Conservation (phyloP, 805 yeast genomes). For the Pichia cephalocereana region DNA sequence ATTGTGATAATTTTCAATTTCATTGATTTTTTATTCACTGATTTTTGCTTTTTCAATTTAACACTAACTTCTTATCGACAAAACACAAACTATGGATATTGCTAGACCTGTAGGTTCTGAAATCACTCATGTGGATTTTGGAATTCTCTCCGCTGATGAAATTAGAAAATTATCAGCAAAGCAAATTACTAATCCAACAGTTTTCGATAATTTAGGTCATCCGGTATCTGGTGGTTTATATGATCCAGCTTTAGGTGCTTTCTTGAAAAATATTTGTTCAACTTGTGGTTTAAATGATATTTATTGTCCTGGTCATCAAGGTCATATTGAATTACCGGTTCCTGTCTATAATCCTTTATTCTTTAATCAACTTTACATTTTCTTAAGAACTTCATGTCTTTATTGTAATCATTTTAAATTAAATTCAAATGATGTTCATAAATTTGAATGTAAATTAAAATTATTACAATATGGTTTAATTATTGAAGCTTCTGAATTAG, state of each 20-base stretch:
- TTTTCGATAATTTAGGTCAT: conserved; percentile 93
- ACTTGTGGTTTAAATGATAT: conserved; percentile 95
- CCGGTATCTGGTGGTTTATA: conserved; percentile 91
- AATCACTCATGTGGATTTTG: conserved; percentile 86
- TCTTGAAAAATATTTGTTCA: conserved; percentile 76
- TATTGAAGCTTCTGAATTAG: conserved; percentile 67
- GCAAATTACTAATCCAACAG: conserved; percentile 91
- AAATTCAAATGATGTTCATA: conserved; percentile 59
- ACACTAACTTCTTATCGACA: not conserved
- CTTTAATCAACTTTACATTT: conserved; percentile 81
- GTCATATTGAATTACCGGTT: conserved; percentile 93
- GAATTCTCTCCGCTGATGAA: conserved; percentile 73
- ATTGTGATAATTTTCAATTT: no score
- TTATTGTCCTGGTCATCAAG: conserved; percentile 96
- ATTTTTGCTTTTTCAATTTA: not conserved
- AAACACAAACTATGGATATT: conserved; percentile 62
- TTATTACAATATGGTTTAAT: conserved; percentile 84
- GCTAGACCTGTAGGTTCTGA: conserved; percentile 95
- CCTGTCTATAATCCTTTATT: conserved; percentile 94
- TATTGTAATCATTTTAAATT: conserved; percentile 84
- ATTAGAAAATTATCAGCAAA: conserved; percentile 83
- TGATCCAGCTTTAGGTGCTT: conserved; percentile 94
- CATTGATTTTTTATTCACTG: no score
- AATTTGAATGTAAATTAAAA: conserved; percentile 65
- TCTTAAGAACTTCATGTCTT: conserved; percentile 76